phyloP scores from a whole-genome alignment of 805 yeast genomes.

The Wickerhamiella vanderwaltii region DNA sequence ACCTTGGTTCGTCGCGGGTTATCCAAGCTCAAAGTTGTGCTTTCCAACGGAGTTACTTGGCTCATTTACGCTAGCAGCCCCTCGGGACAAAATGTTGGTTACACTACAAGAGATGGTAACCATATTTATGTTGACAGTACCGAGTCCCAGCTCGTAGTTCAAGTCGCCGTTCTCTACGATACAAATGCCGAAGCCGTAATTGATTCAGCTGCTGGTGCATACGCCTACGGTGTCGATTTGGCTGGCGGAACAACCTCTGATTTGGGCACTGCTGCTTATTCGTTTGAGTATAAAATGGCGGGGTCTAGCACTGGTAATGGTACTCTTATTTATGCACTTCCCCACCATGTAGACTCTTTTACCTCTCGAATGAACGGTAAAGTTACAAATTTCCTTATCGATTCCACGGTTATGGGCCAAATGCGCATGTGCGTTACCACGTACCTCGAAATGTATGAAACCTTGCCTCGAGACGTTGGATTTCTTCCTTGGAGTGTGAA shows the following conservation, averaged over 20 bases:
- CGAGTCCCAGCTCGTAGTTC: slow-evolving; percentile 21
- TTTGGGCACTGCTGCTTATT: slow-evolving; percentile 33
- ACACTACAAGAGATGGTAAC: slow-evolving; percentile 28
- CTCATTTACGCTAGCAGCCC: slow-evolving; percentile 35
- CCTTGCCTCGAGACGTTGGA: slow-evolving; percentile 34
- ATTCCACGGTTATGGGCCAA: slow-evolving; percentile 39
- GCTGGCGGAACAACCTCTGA: slow-evolving; percentile 36
- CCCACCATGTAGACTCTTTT: slow-evolving; percentile 49
- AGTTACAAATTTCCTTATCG: slow-evolving; percentile 28
- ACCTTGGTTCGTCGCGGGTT: slow-evolving; percentile 22
- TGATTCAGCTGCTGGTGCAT: slow-evolving; percentile 60
- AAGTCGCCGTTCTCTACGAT: slow-evolving; percentile 30
- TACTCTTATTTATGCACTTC: slow-evolving; percentile 47
- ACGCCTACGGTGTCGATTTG: slow-evolving; percentile 40
- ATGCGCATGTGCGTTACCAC: slow-evolving; percentile 30
- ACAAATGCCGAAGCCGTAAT: slow-evolving; percentile 31
- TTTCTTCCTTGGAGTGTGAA: slow-evolving; percentile 46
- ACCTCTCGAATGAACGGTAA: slow-evolving; percentile 27
- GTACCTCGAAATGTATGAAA: slow-evolving; percentile 27
- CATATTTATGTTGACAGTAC: slow-evolving; percentile 38
- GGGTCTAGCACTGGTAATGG: slow-evolving; percentile 39
- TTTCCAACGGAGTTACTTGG: slow-evolving; percentile 37
- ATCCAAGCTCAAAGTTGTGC: slow-evolving; percentile 31
- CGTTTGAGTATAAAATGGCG: slow-evolving; percentile 36
- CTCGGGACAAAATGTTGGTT: slow-evolving; percentile 29